A percentile compares a stretch with the other conserved stretches of the same genome.
These are phyloP conservation scores for Dalbergia cochinchinensis DNA, from an alignment of 306 rosid species.

Conservation along the genomic window DNA sequence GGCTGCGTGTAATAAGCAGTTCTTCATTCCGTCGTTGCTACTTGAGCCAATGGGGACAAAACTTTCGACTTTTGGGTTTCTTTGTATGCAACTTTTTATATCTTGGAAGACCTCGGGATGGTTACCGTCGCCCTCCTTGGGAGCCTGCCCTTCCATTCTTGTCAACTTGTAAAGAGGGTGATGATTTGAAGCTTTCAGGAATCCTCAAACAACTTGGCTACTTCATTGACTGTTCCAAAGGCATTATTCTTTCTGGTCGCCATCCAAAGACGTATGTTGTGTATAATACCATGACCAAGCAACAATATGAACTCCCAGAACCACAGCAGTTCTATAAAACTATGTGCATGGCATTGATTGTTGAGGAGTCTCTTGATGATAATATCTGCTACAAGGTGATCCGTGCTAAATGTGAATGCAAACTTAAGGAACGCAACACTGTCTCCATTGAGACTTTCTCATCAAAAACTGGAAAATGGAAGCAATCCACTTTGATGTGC, in stretches of 20 bases:
- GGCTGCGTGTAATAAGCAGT: constrained; percentile 68
- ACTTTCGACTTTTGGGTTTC: constrained; percentile 72
- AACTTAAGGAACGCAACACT: constrained; percentile 62
- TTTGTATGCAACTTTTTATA: constrained; percentile 71
- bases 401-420: constrained; percentile 77
- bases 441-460: constrained; percentile 85
- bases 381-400: constrained; percentile 61
- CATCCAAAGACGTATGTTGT: constrained; percentile 73
- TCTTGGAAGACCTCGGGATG: constrained; percentile 68
- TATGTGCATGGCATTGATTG: constrained; percentile 70
- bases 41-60: constrained; percentile 56
- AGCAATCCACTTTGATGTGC: constrained; percentile 72
- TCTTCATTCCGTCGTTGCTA: constrained; percentile 61
- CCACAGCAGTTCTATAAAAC: constrained; percentile 73
- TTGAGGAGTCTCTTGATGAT: constrained; percentile 56
- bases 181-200: constrained; percentile 68
- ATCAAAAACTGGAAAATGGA: constrained; percentile 73
- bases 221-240: constrained; percentile 72
- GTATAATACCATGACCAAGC: constrained; percentile 66
- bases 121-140: constrained; percentile 62
- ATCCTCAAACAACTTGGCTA: constrained; percentile 68
- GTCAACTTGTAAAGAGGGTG: constrained; percentile 81
- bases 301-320: constrained; percentile 59
- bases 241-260: constrained; percentile 73
- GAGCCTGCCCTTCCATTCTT: constrained; percentile 78